Percentiles rank a stretch among this genome's conserved stretches.
Conservation (phyloP, 306 rosid species). For the Gillenia trifoliata region DNA sequence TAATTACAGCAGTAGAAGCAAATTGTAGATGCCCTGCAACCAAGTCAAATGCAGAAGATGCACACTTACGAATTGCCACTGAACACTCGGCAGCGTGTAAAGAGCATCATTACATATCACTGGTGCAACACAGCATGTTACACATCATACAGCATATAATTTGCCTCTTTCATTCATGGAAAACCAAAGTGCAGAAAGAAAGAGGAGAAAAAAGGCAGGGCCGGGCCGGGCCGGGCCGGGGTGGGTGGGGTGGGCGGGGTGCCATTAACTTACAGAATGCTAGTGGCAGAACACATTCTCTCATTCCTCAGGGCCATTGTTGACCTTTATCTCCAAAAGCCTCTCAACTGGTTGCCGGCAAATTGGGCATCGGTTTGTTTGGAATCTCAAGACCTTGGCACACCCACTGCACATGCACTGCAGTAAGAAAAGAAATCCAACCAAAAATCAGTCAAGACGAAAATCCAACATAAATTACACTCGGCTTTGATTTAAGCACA, state of each 20-base stretch:
- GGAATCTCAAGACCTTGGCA: constrained; percentile 84
- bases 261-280: constrained; percentile 10
- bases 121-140: constrained; percentile 32
- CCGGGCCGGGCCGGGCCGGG: neutral
- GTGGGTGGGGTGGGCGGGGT: neutral
- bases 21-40: neutral
- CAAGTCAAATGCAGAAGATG: neutral
- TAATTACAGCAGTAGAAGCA: neutral
- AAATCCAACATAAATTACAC: neutral
- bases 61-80: constrained; percentile 11
- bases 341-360: constrained; percentile 97
- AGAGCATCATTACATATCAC: constrained; percentile 29
- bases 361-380: constrained; percentile 89
- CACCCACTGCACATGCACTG: constrained; percentile 96
- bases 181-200: neutral
- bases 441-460: constrained; percentile 5
- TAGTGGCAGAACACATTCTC: constrained; percentile 8
- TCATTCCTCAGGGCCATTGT: constrained; percentile 54
- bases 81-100: constrained; percentile 17
- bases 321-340: constrained; percentile 90
- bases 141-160: neutral
- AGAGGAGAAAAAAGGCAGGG: neutral
- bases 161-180: neutral
- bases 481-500: neutral
- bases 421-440: constrained; percentile 27